Conservation (phyloP, 2,329 filamentous ascomycete genomes). For the Penicillium sclerotiorum region DNA sequence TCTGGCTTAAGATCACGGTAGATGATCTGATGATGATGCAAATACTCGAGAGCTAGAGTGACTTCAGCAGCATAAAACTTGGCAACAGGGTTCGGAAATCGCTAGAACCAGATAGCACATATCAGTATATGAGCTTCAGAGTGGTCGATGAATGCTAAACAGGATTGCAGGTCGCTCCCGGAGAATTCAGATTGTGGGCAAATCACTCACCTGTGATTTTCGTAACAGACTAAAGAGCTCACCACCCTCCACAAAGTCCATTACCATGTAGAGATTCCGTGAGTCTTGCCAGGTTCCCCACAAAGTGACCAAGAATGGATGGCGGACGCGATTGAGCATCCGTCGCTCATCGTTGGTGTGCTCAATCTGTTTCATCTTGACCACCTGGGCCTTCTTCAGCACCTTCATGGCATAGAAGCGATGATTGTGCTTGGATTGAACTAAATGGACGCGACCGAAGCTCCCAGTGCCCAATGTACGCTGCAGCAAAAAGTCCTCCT, state of each 20-base stretch:
- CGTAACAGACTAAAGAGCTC: constrained; percentile 93
- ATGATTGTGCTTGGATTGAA: constrained; percentile 97
- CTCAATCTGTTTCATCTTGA: constrained; percentile 99
- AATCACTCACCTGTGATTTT: constrained; percentile 80
- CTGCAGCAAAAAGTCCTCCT: constrained; percentile 85
- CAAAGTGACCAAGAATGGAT: constrained; percentile 94
- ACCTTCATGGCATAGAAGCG: constrained; percentile 99
- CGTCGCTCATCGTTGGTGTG: constrained; percentile 97
- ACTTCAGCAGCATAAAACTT: constrained; percentile 99
- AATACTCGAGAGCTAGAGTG: constrained; percentile 89
- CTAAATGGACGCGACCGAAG: constrained; percentile 93
- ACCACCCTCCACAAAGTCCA: constrained; percentile 99
- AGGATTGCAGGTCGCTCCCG: not conserved
- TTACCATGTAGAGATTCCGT: constrained; percentile 98
- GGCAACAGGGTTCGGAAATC: constrained; percentile 96
- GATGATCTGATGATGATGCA: constrained; percentile 94
- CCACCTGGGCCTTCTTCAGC: constrained; percentile 95
- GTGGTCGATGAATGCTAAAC: constrained; percentile 16
- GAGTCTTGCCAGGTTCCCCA: constrained; percentile 98
- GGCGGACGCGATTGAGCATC: constrained; percentile 96
- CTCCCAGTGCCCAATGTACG: constrained; percentile 94
- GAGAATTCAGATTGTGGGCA: not conserved
- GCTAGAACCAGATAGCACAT: constrained; percentile 55
- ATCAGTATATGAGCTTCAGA: not conserved
- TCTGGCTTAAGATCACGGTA: constrained; percentile 97